phyloP scores from a whole-genome alignment of 75 land plant species.

The Gnetum montanum region DNA sequence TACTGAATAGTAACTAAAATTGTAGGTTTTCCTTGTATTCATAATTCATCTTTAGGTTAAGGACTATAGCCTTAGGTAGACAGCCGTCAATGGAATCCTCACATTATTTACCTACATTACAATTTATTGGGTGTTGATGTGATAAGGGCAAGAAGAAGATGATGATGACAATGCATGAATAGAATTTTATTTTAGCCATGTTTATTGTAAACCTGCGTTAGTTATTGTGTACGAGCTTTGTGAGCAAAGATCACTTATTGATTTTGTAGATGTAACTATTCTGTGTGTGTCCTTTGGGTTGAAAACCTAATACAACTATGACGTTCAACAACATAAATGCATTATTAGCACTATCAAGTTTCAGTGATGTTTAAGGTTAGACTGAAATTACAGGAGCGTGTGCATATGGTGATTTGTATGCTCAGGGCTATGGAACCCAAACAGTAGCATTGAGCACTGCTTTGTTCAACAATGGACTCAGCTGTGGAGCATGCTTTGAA shows the following conservation, averaged over 20 bases:
- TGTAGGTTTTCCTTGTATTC: no score
- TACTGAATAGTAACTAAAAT: no score
- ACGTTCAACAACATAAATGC: neutral
- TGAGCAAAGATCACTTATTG: neutral
- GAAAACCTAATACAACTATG: neutral
- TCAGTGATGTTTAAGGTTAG: conserved; percentile 3
- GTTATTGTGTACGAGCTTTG: neutral
- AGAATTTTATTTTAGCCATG: no score
- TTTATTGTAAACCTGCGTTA: neutral
- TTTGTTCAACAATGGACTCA: conserved; percentile 32
- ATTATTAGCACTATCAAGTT: neutral
- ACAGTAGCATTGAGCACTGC: conserved; percentile 50
- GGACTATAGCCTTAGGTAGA: no score
- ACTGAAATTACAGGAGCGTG: conserved; percentile 61
- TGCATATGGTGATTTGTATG: conserved; percentile 47
- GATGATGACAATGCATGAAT: no score
- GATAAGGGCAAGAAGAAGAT: no score
- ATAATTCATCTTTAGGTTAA: no score
- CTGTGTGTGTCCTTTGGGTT: neutral
- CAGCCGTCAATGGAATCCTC: no score
- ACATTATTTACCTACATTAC: no score
- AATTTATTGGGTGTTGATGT: no score
- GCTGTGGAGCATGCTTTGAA: conserved; percentile 48
- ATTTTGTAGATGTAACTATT: neutral
- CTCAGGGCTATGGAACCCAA: conserved; percentile 36